These are phyloP conservation scores for Mycena filopes DNA, from an alignment of 768 basidiomycete species.

Conservation along the genomic window DNA sequence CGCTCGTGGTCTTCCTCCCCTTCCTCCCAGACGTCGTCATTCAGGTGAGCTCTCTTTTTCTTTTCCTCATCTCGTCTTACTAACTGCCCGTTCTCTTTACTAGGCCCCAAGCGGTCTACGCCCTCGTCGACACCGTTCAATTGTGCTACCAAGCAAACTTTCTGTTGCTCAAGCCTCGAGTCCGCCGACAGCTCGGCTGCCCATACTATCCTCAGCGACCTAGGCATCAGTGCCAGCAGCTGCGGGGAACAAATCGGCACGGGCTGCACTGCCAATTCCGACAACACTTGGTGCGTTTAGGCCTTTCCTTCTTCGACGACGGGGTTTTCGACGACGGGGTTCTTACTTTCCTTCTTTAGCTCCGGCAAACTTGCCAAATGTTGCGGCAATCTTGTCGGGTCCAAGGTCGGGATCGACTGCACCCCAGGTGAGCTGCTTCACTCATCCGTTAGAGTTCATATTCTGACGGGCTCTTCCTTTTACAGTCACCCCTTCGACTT, in stretches of 20 bases:
- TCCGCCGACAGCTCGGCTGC: background rate
- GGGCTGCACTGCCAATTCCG: constrained; percentile 1
- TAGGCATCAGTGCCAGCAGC: constrained; percentile 6
- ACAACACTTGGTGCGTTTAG: constrained; percentile 12
- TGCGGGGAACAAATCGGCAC: constrained; percentile 17
- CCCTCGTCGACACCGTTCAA: constrained; percentile 11
- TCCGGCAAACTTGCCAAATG: constrained; percentile 8
- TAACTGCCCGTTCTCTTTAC: background rate
- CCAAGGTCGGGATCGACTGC: constrained; percentile 11
- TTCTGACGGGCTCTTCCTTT: background rate
- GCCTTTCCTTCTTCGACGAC: background rate
- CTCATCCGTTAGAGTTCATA: background rate
- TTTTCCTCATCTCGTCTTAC: background rate
- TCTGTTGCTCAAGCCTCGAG: constrained; percentile 14
- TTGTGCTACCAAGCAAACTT: constrained; percentile 5
- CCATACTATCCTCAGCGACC: background rate
- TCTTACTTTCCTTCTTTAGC: background rate
- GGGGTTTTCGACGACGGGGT: too few relatives aligned
- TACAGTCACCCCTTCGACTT: background rate
- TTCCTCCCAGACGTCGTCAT: constrained; percentile 38
- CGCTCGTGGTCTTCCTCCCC: constrained; percentile 56
- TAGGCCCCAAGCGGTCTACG: background rate
- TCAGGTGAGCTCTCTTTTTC: background rate
- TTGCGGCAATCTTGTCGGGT: constrained; percentile 12
- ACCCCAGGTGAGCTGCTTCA: background rate